phyloP scores from a whole-genome alignment of 805 yeast species.

The Nakazawaea sp. region DNA sequence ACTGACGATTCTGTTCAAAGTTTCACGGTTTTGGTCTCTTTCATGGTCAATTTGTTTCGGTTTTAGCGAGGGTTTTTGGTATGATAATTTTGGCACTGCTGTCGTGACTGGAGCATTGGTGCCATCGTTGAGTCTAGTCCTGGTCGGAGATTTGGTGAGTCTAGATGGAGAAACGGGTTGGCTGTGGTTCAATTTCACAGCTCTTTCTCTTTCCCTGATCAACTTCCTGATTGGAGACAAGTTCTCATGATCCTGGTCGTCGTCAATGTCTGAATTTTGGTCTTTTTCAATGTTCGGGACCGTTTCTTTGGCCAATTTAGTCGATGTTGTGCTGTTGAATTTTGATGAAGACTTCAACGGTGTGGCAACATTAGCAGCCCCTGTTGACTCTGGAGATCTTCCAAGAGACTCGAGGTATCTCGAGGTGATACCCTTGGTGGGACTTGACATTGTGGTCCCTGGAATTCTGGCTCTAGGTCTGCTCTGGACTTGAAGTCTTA shows the following conservation, averaged over 20 bases:
- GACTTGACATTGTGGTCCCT: conserved; percentile 1
- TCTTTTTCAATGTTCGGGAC: too few species aligned
- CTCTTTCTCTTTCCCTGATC: conserved; percentile 25
- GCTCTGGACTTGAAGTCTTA: too few species aligned
- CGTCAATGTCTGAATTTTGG: too few species aligned
- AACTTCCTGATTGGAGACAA: conserved; percentile 25
- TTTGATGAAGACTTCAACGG: conserved; percentile 15
- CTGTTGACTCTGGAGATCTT: conserved; percentile 21
- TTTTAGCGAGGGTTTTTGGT: conserved; percentile 2
- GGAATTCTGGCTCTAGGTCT: too few species aligned
- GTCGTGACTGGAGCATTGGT: neutral
- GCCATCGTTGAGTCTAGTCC: conserved; percentile 1
- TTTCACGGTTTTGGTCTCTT: conserved; percentile 19
- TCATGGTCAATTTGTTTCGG: conserved; percentile 11
- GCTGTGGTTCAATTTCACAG: conserved; percentile 18
- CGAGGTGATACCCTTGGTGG: conserved; percentile 13
- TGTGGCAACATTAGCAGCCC: conserved; percentile 12
- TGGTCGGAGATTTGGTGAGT: conserved; percentile 14
- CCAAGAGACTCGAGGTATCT: conserved; percentile 23
- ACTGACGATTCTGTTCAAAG: conserved; percentile 25
- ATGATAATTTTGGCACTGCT: conserved; percentile 4
- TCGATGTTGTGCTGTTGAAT: conserved; percentile 9
- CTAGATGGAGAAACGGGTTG: conserved; percentile 14
- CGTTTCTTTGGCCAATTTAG: too few species aligned
- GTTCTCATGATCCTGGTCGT: conserved; percentile 5